Base-by-base conservation (phyloP, 345 rosid species). In the Gossypium anomalum region DNA sequence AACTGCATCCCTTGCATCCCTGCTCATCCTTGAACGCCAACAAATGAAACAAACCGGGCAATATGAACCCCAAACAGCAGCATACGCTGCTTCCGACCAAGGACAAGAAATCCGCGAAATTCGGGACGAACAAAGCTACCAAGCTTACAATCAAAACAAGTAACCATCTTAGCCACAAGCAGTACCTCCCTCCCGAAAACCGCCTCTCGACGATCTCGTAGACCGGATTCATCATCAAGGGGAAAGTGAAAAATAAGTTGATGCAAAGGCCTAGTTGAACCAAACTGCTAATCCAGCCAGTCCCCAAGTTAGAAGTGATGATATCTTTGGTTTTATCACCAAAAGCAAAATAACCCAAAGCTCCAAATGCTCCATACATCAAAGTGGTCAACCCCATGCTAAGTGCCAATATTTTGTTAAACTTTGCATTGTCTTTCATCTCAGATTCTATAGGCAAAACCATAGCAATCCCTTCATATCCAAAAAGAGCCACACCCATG, bases 171-270 rank as follows among this genome's bases (percentile, higher is more conserved):
- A 87, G 79, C 92, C 97, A 94, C 63, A 89, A 69, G 81, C 93
- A 88, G 59, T 90, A 89, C 60, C 75, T 79, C 61, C 93, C 97
- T 22, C 79, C 67, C 65, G 86, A 73, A 69, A 87, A 82, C 27
- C 92, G 85, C 81, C 97, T 83, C 88, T 94, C 97, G 22, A 89
- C 82, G 2, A 90, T 89, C 86, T 92, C 97, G 74, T 89, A 92
- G 11, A 94, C 97, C 0, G 97, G 97, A 73, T 92, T 81, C 97
- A 94, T 92, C 97, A 92, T 90, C 85, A 94, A 74, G 0, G 97
- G 98, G 81, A 94, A 94, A 34, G 97, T 88, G 80, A 94, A 94
- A 75, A 92, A 92, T 43, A 94, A 88, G 81, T 92, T 90, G 27
- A 91, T 67, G 75, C 95, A 94, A 0, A 94, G 87, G 19, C 97